These are phyloP conservation scores for Scedosporium apiospermum DNA, from an alignment of 2,329 filamentous ascomycete genomes.

Conservation along the genomic window DNA sequence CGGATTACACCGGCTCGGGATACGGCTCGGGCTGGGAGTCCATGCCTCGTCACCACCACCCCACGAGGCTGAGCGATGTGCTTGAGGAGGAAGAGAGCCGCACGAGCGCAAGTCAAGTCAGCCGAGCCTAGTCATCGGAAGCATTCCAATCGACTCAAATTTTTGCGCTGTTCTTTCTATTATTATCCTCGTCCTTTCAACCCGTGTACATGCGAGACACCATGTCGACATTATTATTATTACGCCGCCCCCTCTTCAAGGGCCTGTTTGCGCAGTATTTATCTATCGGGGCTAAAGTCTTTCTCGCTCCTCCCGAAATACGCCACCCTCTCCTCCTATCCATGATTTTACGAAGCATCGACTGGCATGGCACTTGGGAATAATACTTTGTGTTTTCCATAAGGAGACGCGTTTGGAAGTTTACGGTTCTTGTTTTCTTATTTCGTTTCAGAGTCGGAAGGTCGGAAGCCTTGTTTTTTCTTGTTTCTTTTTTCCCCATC, in stretches of 20 bases:
- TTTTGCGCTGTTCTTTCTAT: too few relatives aligned
- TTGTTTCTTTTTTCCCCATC: too few relatives aligned
- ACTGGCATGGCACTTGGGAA: not conserved
- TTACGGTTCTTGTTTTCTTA: not conserved
- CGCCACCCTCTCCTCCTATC: not conserved
- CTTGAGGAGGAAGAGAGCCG: slow-evolving; percentile 76
- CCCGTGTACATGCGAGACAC: too few relatives aligned
- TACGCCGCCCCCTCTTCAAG: too few relatives aligned
- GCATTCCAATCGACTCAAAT: too few relatives aligned
- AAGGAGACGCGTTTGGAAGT: not conserved
- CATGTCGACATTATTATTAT: too few relatives aligned
- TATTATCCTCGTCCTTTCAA: too few relatives aligned
- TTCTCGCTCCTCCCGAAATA: not conserved
- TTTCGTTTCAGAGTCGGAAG: not conserved
- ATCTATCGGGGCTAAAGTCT: too few relatives aligned
- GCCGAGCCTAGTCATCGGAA: slow-evolving; percentile 22
- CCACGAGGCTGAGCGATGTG: slow-evolving; percentile 80
- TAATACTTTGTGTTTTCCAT: not conserved
- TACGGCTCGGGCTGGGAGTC: slow-evolving; percentile 67
- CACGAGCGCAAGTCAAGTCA: slow-evolving; percentile 58
- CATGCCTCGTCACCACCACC: slow-evolving; percentile 75
- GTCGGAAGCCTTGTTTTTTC: not conserved
- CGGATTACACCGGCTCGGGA: slow-evolving; percentile 58
- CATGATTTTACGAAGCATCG: not conserved
- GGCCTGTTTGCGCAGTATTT: too few relatives aligned